Evolutionary conservation across 2,329 filamentous ascomycete genomes (phyloP).

Genomic region (Mollisiaceae sp.): DNA sequence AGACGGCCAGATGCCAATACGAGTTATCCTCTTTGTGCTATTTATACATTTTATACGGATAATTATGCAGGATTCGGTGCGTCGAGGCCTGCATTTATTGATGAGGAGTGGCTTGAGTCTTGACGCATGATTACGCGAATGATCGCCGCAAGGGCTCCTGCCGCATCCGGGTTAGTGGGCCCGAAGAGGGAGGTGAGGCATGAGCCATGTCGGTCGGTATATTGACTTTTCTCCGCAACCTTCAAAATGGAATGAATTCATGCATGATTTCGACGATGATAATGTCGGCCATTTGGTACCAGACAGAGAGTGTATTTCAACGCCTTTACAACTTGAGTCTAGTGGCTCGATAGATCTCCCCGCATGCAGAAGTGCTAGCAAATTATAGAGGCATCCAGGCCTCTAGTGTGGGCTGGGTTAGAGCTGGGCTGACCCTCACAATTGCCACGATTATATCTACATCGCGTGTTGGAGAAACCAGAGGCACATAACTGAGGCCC

Average conservation of each 20-base stretch:
- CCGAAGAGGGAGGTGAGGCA: background rate
- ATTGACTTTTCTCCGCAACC: conserved; percentile 2
- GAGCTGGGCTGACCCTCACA: too few species aligned
- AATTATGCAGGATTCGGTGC: background rate
- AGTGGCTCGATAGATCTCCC: too few species aligned
- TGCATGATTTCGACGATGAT: background rate
- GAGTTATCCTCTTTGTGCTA: background rate
- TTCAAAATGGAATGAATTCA: background rate
- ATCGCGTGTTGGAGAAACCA: too few species aligned
- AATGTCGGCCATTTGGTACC: background rate
- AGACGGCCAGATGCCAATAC: background rate
- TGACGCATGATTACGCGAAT: conserved; percentile 2
- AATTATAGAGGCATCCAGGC: too few species aligned
- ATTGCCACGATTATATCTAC: too few species aligned
- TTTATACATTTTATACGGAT: conserved; percentile 6
- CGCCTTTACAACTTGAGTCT: too few species aligned
- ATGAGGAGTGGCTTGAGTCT: background rate
- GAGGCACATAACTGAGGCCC: too few species aligned
- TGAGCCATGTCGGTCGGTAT: background rate
- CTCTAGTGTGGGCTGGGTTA: too few species aligned
- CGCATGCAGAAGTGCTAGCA: too few species aligned
- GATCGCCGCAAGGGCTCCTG: background rate
- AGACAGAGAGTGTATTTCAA: too few species aligned
- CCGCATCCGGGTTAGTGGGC: conserved; percentile 2
- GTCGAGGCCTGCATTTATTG: background rate